Percentiles rank a stretch among this genome's conserved stretches.
Conservation (phyloP, 495 filamentous ascomycete genomes). For the Hypoxylon lienhwacheense region DNA sequence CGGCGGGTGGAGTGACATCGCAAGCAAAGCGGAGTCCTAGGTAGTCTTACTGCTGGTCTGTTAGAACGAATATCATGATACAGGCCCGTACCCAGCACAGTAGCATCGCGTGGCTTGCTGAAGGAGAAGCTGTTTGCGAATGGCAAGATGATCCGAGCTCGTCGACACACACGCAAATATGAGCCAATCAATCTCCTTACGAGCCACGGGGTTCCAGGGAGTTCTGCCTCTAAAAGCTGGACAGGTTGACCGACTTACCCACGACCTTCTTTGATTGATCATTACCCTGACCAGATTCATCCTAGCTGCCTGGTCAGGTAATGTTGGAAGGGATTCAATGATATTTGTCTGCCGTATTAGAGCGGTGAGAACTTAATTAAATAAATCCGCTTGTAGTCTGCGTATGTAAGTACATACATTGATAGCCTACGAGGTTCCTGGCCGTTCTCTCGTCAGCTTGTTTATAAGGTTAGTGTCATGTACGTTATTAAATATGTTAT, state of each 20-base stretch:
- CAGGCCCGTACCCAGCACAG: conserved; percentile 8
- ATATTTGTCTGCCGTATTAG: conserved; percentile 3
- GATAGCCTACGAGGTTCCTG: too few species aligned
- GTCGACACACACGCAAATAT: conserved; percentile 1
- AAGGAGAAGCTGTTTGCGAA: conserved; percentile 35
- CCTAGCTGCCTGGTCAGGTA: background rate
- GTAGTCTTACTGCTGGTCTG: background rate
- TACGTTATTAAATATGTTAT: too few species aligned
- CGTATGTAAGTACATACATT: too few species aligned
- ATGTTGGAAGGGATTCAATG: conserved; percentile 5
- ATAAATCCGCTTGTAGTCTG: background rate
- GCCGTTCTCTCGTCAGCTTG: too few species aligned
- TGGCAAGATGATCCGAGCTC: conserved; percentile 26
- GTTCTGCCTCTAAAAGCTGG: conserved; percentile 16
- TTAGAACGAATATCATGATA: background rate
- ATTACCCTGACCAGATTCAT: background rate
- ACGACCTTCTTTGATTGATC: conserved; percentile 7
- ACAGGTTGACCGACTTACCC: conserved; percentile 16
- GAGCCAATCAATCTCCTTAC: conserved; percentile 1
- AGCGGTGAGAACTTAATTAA: conserved; percentile 11
- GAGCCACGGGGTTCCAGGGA: conserved; percentile 8
- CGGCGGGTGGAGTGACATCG: conserved; percentile 17
- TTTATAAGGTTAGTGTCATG: too few species aligned
- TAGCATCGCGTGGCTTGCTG: conserved; percentile 33
- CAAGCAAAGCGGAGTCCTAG: conserved; percentile 2